phyloP scores from a whole-genome alignment of 2,329 filamentous ascomycete species.

The Aspergillus tubingensis region DNA sequence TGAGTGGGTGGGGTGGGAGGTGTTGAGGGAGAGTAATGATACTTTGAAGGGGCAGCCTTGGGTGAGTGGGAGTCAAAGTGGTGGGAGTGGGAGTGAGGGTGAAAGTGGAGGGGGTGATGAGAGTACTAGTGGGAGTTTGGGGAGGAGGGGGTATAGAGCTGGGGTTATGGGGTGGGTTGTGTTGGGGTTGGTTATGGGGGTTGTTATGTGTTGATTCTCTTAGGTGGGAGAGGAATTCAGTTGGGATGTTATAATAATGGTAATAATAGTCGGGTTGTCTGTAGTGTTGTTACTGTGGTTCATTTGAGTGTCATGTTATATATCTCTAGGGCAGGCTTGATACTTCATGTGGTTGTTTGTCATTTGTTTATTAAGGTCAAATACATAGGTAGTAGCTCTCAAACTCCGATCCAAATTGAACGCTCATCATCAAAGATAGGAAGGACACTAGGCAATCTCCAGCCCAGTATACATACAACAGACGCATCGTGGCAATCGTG shows the following conservation, averaged over 20 bases:
- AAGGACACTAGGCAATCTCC: neutral
- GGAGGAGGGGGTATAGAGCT: neutral
- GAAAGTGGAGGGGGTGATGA: neutral
- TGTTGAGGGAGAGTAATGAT: constrained; percentile 23
- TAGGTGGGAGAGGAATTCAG: too few species aligned
- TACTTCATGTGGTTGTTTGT: neutral
- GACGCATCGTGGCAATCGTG: neutral
- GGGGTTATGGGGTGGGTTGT: constrained; percentile 7
- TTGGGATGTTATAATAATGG: neutral
- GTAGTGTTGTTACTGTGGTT: too few species aligned
- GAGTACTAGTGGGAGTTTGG: neutral
- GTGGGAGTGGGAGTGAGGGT: neutral
- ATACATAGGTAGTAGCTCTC: neutral
- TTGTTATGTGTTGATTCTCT: neutral
- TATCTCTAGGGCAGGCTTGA: too few species aligned
- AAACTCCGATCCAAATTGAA: neutral
- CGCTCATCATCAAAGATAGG: neutral
- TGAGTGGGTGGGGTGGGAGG: constrained; percentile 15
- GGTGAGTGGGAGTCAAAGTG: constrained; percentile 9
- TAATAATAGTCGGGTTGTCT: too few species aligned
- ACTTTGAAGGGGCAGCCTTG: constrained; percentile 28
- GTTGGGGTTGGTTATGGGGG: constrained; percentile 8
- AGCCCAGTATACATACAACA: neutral
- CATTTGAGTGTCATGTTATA: too few species aligned
- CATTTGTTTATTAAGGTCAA: neutral